Base-by-base conservation (phyloP, 2,329 filamentous ascomycete species). In the Exophiala lecanii-corni region DNA sequence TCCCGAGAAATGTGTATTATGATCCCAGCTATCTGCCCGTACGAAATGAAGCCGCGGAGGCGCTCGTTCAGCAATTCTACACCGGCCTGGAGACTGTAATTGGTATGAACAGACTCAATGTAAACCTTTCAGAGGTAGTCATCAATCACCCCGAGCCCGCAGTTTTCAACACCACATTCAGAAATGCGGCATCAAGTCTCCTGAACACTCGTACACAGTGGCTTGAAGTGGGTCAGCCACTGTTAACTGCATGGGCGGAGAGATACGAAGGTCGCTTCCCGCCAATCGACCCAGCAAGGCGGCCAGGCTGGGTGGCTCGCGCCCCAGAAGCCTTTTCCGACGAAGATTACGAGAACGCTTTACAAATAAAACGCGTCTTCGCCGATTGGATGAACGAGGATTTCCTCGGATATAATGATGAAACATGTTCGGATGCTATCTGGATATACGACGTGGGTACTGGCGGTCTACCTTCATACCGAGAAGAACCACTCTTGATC, bases 351-450 rank as follows among this genome's bases (percentile, higher is more conserved):
- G 50, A 53, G 3, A 48, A 53, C n/a, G 62, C 62, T 7, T 30
- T 56, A 18, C 43, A 39, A 3, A 62, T 64, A 41, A 64, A 61
- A 48, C 6, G 23, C 6, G 6, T 12, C 23, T 26, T 26, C 12
- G 6, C 23, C 23, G 23, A 26, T 12, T 26, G 23, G 23, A 26
- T 26, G 23, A 26, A 26, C 12, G 23, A 26, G 23, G 23, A 26
- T 12, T 26, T 26, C 12, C 12, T 26, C 7, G 23, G 23, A 26
- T 26, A 26, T 12, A 26, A 12, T 26, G 23, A 26, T 26, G 35
- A 50, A 2, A 53, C 57, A 4, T 66, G 63, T 47, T 63, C 62
- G n/a, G 57, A 61, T 2, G 49, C 51, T 3, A 42, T 65, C 15
- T 51, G 63, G 12, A 34, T 65, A 2, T 64, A 63, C 30, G 48